Conservation (phyloP, 2,329 filamentous ascomycete species). For the Claviceps paspali region DNA sequence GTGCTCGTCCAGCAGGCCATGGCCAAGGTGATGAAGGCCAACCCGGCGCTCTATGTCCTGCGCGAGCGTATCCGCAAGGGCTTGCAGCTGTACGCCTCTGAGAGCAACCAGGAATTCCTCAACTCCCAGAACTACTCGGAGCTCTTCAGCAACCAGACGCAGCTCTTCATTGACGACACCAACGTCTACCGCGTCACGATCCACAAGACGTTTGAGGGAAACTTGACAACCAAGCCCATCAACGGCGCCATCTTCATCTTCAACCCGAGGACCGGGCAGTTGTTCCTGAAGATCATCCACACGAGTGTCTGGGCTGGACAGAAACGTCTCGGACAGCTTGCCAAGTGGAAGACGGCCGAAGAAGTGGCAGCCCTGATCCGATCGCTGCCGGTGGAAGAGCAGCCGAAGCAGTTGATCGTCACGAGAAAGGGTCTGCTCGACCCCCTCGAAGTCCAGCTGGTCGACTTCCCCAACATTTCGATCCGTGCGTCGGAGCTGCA, state of each 20-base stretch:
- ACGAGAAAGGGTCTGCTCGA: conserved; percentile 94
- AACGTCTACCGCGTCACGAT: conserved; percentile 99
- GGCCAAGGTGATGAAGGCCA: conserved; percentile 99
- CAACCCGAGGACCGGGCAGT: conserved; percentile 92
- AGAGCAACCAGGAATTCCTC: conserved; percentile 97
- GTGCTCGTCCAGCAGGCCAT: conserved; percentile 92
- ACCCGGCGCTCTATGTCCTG: conserved; percentile 88
- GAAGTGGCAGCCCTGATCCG: conserved; percentile 96
- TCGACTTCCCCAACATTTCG: conserved; percentile 98
- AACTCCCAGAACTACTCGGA: conserved; percentile 99
- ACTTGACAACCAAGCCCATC: conserved; percentile 97
- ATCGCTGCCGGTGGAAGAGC: conserved; percentile 90
- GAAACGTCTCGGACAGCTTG: conserved; percentile 94
- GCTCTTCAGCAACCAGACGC: conserved; percentile 96
- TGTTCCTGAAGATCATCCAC: conserved; percentile 99
- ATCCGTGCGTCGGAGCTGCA: conserved; percentile 95
- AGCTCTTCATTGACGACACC: conserved; percentile 97
- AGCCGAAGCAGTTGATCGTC: conserved; percentile 96
- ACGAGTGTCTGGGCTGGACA: conserved; percentile 98
- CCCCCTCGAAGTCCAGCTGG: conserved; percentile 88
- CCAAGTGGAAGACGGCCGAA: conserved; percentile 99
- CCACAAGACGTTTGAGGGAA: conserved; percentile 98
- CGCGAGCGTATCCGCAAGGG: conserved; percentile 97
- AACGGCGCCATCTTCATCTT: conserved; percentile 99
- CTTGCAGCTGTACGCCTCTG: conserved; percentile 91